Conservation (phyloP, 2,329 filamentous ascomycete genomes). For the Neofusicoccum cordaticola region DNA sequence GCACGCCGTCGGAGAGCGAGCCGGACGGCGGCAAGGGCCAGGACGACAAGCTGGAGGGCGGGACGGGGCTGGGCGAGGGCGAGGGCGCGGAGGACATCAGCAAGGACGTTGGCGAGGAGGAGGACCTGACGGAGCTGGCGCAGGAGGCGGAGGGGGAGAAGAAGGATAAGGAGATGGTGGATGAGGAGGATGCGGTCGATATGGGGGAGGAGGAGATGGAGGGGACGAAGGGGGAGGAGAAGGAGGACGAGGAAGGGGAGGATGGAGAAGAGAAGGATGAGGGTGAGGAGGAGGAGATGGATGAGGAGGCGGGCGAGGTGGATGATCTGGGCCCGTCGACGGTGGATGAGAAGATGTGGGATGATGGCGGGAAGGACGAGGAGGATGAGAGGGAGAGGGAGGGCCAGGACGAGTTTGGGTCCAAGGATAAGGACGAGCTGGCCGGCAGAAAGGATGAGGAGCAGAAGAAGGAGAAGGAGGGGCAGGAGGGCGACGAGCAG, state of each 20-base stretch:
- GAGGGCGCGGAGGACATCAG: constrained; percentile 96
- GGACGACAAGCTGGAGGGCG: constrained; percentile 78
- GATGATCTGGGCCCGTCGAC: constrained; percentile 86
- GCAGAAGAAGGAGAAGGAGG: constrained; percentile 51
- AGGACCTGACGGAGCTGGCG: constrained; percentile 87
- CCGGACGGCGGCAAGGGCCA: constrained; percentile 59
- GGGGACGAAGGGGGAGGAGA: constrained; percentile 69
- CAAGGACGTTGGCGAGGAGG: constrained; percentile 91
- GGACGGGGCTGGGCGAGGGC: constrained; percentile 91
- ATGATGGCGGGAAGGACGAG: constrained; percentile 71
- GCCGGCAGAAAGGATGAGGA: constrained; percentile 47
- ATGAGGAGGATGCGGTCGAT: constrained; percentile 82
- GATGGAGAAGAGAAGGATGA: constrained; percentile 48
- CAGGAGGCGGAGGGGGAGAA: constrained; percentile 69
- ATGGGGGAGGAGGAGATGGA: constrained; percentile 92
- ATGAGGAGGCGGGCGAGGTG: constrained; percentile 87
- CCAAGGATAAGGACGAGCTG: constrained; percentile 47
- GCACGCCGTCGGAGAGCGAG: constrained; percentile 78
- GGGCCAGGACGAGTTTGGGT: constrained; percentile 57
- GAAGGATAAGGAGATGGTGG: constrained; percentile 63
- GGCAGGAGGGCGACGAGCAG: constrained; percentile 63
- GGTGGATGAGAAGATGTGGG: constrained; percentile 99
- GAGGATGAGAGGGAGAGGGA: constrained; percentile 81
- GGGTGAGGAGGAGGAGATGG: constrained; percentile 63
- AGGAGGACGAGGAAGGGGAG: constrained; percentile 59